Evolutionary conservation across 768 basidiomycete genomes (phyloP).

Genomic region (Trametes gibbosa): DNA sequence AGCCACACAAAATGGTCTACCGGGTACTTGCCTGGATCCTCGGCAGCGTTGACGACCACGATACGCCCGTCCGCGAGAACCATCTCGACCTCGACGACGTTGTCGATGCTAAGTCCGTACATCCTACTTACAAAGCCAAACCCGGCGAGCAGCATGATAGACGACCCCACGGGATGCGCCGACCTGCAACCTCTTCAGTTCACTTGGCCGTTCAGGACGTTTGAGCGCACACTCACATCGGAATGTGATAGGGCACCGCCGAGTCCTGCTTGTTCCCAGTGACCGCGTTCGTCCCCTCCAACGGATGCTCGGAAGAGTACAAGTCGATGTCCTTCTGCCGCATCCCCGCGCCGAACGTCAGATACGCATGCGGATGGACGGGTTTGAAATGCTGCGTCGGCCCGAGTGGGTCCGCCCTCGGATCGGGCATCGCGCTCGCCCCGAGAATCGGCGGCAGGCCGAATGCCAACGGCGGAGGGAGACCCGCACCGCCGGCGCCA

Average conservation of each 20-base stretch:
- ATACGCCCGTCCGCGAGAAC: slow-evolving; percentile 90
- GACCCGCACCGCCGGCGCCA: too few relatives aligned
- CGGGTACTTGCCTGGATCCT: slow-evolving; percentile 55
- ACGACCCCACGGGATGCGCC: slow-evolving; percentile 77
- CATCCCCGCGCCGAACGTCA: slow-evolving; percentile 86
- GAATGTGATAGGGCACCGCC: slow-evolving; percentile 75
- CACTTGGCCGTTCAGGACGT: not conserved
- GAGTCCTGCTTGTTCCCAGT: slow-evolving; percentile 49
- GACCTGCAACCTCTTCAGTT: slow-evolving; percentile 40
- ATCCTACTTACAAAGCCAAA: slow-evolving; percentile 86
- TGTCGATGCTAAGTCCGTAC: slow-evolving; percentile 85
- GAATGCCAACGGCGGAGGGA: not conserved
- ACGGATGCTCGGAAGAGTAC: slow-evolving; percentile 64
- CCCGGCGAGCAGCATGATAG: slow-evolving; percentile 81
- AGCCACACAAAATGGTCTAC: not conserved
- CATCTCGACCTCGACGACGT: slow-evolving; percentile 88
- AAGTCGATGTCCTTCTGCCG: slow-evolving; percentile 82
- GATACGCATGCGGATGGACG: slow-evolving; percentile 68
- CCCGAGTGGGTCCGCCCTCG: slow-evolving; percentile 23
- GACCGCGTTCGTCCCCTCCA: slow-evolving; percentile 44
- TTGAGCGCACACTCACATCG: slow-evolving; percentile 51
- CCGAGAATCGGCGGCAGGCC: slow-evolving; percentile 28
- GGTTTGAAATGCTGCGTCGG: slow-evolving; percentile 46
- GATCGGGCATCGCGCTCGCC: not conserved
- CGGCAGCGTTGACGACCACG: slow-evolving; percentile 68